A percentile compares a stretch with the other conserved stretches of the same genome.
Evolutionary conservation across 2,329 filamentous ascomycete species (phyloP).

Genomic region (Plectosphaerella cucumerina): DNA sequence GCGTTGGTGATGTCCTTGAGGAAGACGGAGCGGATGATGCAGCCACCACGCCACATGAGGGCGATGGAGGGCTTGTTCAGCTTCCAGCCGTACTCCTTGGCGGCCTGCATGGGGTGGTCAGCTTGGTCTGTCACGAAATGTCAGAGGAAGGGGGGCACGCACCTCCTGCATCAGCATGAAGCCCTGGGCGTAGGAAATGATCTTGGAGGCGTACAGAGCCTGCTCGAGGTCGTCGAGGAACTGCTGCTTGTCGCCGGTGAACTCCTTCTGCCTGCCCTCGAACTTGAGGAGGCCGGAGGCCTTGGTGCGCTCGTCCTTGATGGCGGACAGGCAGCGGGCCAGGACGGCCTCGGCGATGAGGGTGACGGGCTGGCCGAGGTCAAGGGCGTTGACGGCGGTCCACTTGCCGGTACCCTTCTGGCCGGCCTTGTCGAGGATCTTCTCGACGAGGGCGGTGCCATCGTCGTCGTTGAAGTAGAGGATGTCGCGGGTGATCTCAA

Average conservation of each 20-base stretch:
- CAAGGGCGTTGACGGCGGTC: slow-evolving; percentile 98
- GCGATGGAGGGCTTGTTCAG: slow-evolving; percentile 99
- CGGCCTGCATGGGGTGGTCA: slow-evolving; percentile 57
- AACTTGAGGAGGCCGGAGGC: slow-evolving; percentile 74
- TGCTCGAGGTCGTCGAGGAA: slow-evolving; percentile 98
- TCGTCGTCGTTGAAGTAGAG: slow-evolving; percentile 98
- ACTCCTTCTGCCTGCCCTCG: slow-evolving; percentile 69
- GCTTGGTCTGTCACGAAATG: slow-evolving; percentile 6
- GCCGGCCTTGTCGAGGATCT: slow-evolving; percentile 96
- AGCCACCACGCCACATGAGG: slow-evolving; percentile 99
- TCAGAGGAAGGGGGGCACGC: background rate
- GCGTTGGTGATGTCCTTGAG: slow-evolving; percentile 98
- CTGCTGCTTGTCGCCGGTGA: slow-evolving; percentile 85
- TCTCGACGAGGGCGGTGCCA: slow-evolving; percentile 86
- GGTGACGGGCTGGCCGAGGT: slow-evolving; percentile 97
- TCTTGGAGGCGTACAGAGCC: slow-evolving; percentile 98
- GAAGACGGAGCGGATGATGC: slow-evolving; percentile 99
- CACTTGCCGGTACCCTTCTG: slow-evolving; percentile 99
- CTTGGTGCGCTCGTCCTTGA: slow-evolving; percentile 88
- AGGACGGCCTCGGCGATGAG: slow-evolving; percentile 97
- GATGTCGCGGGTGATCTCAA: slow-evolving; percentile 98
- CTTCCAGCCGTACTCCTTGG: slow-evolving; percentile 96
- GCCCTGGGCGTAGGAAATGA: slow-evolving; percentile 98
- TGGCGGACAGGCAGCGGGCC: slow-evolving; percentile 84
- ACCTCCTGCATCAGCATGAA: slow-evolving; percentile 99